Evolutionary conservation across 2,329 filamentous ascomycete genomes (phyloP), one percentile per base, ranked within the genome.

Genomic region (Mollisia scopiformis): DNA sequence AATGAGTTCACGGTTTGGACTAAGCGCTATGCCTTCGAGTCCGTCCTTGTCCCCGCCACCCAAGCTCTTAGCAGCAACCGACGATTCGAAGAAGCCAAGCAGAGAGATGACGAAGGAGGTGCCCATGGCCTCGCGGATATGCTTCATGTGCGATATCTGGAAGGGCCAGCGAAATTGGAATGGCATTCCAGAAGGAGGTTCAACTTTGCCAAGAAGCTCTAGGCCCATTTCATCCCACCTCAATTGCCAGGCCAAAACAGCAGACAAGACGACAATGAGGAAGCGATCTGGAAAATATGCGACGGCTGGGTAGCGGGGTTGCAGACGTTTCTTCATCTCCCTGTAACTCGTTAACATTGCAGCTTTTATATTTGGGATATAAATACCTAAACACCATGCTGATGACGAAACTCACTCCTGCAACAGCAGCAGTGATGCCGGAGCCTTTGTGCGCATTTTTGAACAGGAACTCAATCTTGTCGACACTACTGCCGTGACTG

Each of bases 21-120:
- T 97, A 43, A 97, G 81, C 55, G 90, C 86, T 73, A 97, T 92
- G 31, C 88, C 90, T 62, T 91, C 85, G 31, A 97, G 88, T 10
- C 86, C 86, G 64, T 89, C 85, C 43, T 85, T 78, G 58, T 79
- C 85, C 6, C 80, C 80, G 51, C 79, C 80, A 14, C 90, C 90
- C 2, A 99, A 79, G 64, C 91, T 94, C 77, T 98, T 98, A 35
- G 95, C 95, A 1, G 95, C 95, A 13, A 99, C 93, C 0, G 93
- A 97, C 2, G 92, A 97, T 76, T 99, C 95, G 70, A 99, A 99
- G 77, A 99, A 99, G n/a, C 95, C 95, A 0, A 99, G 87, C 25
- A 99, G 82, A 0, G 93, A 92, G 66, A 99, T 97, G 57, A 98
- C 82, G 71, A 99, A 97, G 0, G 92, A 90, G 0, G 95, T 98